A percentile compares a stretch with the other conserved stretches of the same genome.
phyloP scores from a whole-genome alignment of 2,329 filamentous ascomycete genomes.

The Bipolaris bicolor region DNA sequence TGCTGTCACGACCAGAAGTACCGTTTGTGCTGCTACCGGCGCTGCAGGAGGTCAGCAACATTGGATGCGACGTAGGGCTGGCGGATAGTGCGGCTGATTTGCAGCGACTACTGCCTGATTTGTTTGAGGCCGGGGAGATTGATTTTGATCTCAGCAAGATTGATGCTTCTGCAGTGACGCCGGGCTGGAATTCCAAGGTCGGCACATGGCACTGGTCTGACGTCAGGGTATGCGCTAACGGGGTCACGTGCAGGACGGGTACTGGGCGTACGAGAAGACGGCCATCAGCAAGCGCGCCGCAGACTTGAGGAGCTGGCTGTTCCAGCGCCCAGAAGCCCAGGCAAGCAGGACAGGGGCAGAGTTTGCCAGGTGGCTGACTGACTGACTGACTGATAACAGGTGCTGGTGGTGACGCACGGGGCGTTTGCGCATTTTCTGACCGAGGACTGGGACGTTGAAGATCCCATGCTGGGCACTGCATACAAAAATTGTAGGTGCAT shows the following conservation, averaged over 20 bases:
- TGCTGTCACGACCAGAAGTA: slow-evolving; percentile 40
- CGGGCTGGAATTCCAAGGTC: slow-evolving; percentile 75
- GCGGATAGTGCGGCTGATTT: slow-evolving; percentile 55
- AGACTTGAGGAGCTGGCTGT: slow-evolving; percentile 37
- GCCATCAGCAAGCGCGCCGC: slow-evolving; percentile 40
- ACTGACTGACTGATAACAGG: slow-evolving; percentile 54
- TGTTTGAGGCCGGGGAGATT: slow-evolving; percentile 63
- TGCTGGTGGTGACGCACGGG: slow-evolving; percentile 81
- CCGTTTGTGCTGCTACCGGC: slow-evolving; percentile 70
- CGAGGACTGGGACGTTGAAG: slow-evolving; percentile 67
- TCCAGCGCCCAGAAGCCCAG: slow-evolving; percentile 36
- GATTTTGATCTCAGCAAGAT: slow-evolving; percentile 57
- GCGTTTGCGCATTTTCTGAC: slow-evolving; percentile 85
- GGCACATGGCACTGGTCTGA: slow-evolving; percentile 4
- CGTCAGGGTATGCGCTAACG: slow-evolving; percentile 10
- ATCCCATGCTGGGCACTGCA: slow-evolving; percentile 39
- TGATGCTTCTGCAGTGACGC: slow-evolving; percentile 66
- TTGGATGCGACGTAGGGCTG: slow-evolving; percentile 76
- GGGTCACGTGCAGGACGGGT: slow-evolving; percentile 29
- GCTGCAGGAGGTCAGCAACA: slow-evolving; percentile 76
- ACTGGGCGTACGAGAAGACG: slow-evolving; percentile 38
- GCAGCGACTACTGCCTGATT: slow-evolving; percentile 26
- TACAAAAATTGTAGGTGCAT: slow-evolving; percentile 40
- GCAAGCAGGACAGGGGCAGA: slow-evolving; percentile 12
- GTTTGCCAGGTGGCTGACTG: slow-evolving; percentile 29